phyloP scores from a whole-genome alignment of 228 moss, liverwort and hornwort genomes.

The Sphagnum magellanicum region DNA sequence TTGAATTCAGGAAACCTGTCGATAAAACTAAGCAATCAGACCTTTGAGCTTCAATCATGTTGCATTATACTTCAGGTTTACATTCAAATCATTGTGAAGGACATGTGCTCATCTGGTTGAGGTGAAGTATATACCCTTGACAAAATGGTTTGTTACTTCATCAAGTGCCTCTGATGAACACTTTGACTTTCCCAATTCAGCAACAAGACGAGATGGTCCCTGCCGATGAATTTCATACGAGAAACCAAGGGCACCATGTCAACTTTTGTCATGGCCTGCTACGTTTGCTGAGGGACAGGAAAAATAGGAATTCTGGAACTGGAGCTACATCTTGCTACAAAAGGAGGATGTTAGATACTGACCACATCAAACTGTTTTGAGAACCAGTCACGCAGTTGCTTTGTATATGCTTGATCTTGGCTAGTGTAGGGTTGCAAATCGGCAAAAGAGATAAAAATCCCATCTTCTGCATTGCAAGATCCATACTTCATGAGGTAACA shows the following conservation, averaged over 20 bases:
- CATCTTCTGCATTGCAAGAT: constrained; percentile 58
- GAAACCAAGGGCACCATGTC: no score
- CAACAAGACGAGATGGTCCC: constrained; percentile 94
- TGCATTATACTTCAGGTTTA: no score
- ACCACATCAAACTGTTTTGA: constrained; percentile 93
- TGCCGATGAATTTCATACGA: constrained; percentile 9
- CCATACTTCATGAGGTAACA: neutral
- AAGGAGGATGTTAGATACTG: constrained; percentile 4
- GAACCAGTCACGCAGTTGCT: constrained; percentile 83
- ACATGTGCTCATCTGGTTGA: no score
- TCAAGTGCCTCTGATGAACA: constrained; percentile 73
- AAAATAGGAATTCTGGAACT: no score
- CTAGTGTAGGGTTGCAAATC: constrained; percentile 73
- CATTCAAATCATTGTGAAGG: no score
- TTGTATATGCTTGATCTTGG: constrained; percentile 87
- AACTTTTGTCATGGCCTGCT: no score
- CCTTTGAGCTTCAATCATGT: no score
- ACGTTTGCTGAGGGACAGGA: no score
- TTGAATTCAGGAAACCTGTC: no score
- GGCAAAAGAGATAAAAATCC: constrained; percentile 85
- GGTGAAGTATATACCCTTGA: constrained; percentile 32
- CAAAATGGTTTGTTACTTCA: constrained; percentile 63
- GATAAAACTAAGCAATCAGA: no score
- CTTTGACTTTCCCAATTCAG: constrained; percentile 89
- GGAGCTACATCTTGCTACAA: no score